phyloP scores from a whole-genome alignment of 805 yeast genomes.

The Starmerella bombi region DNA sequence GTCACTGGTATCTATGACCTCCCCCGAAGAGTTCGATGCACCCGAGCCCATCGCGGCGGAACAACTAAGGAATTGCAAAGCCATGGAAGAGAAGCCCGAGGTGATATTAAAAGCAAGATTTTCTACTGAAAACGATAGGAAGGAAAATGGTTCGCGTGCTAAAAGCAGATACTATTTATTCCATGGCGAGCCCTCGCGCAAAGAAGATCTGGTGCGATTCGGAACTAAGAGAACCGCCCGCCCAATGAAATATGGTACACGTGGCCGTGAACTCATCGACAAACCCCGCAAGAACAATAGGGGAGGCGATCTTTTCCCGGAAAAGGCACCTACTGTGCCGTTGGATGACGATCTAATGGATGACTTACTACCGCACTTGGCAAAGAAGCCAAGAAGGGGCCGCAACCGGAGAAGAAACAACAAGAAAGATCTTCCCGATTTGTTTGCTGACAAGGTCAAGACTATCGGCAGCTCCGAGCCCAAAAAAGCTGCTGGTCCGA shows the following conservation, averaged over 20 bases:
- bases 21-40: slow-evolving; percentile 22
- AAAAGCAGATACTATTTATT: slow-evolving; percentile 51
- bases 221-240: slow-evolving; percentile 20
- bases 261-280: slow-evolving; percentile 10
- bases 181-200: slow-evolving; percentile 54
- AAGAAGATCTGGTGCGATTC: slow-evolving; percentile 20
- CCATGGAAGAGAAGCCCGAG: slow-evolving; percentile 27
- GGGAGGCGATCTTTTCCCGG: slow-evolving; percentile 20
- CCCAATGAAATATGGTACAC: slow-evolving; percentile 20
- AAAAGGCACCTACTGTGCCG: slow-evolving; percentile 14
- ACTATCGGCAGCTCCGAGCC: slow-evolving; percentile 1
- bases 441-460: slow-evolving; percentile 16
- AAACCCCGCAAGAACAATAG: slow-evolving; percentile 8
- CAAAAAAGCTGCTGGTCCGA: slow-evolving; percentile 1
- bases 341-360: slow-evolving; percentile 17
- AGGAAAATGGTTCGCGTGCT: slow-evolving; percentile 43
- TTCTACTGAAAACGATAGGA: slow-evolving; percentile 42
- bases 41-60: slow-evolving; percentile 17
- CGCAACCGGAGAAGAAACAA: slow-evolving; percentile 11
- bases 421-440: slow-evolving; percentile 12
- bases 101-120: slow-evolving; percentile 35
- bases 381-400: slow-evolving; percentile 9
- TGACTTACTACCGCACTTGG: slow-evolving; percentile 30
- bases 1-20: slow-evolving; percentile 31
- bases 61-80: slow-evolving; percentile 25